Percentiles rank a stretch among this genome's conserved stretches.
Evolutionary conservation across 73 alveolate genomes (phyloP).

Genomic region (Tetrahymena borealis): DNA sequence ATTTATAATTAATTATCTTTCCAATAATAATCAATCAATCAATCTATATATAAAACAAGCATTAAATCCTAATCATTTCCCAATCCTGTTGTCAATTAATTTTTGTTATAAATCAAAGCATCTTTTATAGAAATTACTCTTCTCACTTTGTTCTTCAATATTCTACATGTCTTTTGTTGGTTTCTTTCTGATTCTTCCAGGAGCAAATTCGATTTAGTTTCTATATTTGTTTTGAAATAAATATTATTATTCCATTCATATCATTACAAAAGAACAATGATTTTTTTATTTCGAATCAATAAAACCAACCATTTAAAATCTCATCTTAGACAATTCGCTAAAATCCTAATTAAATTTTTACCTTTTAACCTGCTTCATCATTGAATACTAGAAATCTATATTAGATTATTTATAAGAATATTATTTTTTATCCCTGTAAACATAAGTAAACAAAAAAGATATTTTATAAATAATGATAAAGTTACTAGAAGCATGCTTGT

Average conservation of each 20-base stretch:
- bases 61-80: neutral
- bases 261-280: too few relatives aligned
- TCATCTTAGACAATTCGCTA: too few relatives aligned
- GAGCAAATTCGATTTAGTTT: neutral
- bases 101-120: neutral
- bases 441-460: too few relatives aligned
- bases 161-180: neutral
- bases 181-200: neutral
- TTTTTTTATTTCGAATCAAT: too few relatives aligned
- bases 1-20: neutral
- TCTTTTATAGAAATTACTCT: neutral
- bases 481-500: neutral
- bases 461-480: too few relatives aligned
- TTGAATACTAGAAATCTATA: neutral
- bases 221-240: neutral
- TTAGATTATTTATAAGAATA: neutral
- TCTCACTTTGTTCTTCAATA: neutral
- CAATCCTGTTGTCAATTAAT: neutral
- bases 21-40: neutral
- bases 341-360: neutral
- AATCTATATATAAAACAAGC: neutral
- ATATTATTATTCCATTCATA: too few relatives aligned
- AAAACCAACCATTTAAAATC: too few relatives aligned
- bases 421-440: neutral
- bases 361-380: neutral